Percentiles rank a stretch among this genome's conserved stretches.
Conservation (phyloP, 352 stramenopile species). For the Pythium vanterpoolii region DNA sequence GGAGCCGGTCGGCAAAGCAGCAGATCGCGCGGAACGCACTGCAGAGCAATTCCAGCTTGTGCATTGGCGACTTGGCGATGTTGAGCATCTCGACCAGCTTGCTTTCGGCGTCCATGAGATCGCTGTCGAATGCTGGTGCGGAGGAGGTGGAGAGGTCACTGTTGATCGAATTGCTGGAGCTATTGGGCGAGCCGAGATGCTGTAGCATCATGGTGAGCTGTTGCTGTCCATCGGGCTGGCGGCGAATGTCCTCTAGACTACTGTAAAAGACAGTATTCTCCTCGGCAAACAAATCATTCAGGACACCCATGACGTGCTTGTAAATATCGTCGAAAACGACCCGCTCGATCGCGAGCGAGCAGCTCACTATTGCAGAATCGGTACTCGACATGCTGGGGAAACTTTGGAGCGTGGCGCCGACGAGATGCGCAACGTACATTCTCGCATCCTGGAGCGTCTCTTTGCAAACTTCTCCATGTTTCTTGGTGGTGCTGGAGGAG, state of each 20-base stretch:
- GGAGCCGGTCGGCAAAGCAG: conserved; percentile 61
- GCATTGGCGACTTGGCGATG: conserved; percentile 42
- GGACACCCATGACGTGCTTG: conserved; percentile 48
- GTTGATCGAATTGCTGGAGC: neutral
- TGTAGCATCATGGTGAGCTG: conserved; percentile 7
- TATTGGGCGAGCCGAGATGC: neutral
- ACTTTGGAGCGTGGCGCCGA: conserved; percentile 55
- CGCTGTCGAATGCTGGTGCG: conserved; percentile 23
- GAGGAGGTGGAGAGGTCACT: neutral
- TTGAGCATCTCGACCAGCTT: conserved; percentile 48
- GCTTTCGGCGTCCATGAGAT: conserved; percentile 41
- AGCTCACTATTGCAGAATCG: conserved; percentile 39
- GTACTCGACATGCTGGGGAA: conserved; percentile 61
- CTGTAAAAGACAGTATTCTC: conserved; percentile 43
- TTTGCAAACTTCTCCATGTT: conserved; percentile 1
- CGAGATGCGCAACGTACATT: conserved; percentile 62
- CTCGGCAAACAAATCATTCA: conserved; percentile 40
- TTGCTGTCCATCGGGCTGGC: conserved; percentile 32
- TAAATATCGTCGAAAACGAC: conserved; percentile 72
- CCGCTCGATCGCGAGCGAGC: conserved; percentile 52
- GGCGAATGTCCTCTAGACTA: conserved; percentile 47
- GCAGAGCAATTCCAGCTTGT: conserved; percentile 64
- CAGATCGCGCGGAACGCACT: conserved; percentile 58
- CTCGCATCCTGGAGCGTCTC: conserved; percentile 65
- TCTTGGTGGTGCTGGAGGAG: conserved; percentile 6